Evolutionary conservation across 345 rosid genomes (phyloP).

Genomic region (Noccaea bulbosa): DNA sequence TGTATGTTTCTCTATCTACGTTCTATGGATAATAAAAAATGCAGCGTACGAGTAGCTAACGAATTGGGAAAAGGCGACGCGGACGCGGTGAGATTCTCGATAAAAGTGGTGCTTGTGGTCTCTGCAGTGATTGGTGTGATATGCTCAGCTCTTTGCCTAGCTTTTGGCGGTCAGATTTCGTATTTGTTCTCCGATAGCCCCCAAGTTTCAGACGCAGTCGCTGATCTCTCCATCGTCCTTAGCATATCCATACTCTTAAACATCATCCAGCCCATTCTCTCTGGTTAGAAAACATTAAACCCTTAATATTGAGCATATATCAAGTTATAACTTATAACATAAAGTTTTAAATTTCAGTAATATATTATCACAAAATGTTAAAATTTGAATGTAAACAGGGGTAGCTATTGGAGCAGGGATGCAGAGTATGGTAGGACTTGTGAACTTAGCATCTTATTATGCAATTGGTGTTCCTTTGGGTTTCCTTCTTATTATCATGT

Average conservation of each 20-base stretch:
- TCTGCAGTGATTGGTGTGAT: constrained; percentile 50
- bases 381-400: constrained; percentile 42
- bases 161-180: constrained; percentile 49
- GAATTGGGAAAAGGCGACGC: constrained; percentile 70
- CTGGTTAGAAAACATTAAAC: constrained; percentile 43
- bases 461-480: constrained; percentile 55
- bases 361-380: neutral
- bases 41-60: constrained; percentile 68
- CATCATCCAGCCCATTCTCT: constrained; percentile 65
- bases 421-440: constrained; percentile 49
- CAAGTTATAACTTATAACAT: neutral
- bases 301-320: neutral
- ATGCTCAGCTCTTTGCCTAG: constrained; percentile 48
- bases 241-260: constrained; percentile 66
- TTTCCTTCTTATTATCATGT: constrained; percentile 41
- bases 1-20: neutral
- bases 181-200: constrained; percentile 49
- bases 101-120: constrained; percentile 49
- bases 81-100: constrained; percentile 55
- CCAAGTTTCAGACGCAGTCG: constrained; percentile 51
- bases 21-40: neutral
- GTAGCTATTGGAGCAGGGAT: constrained; percentile 58
- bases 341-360: neutral
- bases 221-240: constrained; percentile 59
- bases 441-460: constrained; percentile 59